Evolutionary conservation across 148 eudicot genomes (phyloP).

Genomic region (Linanthus parryae): DNA sequence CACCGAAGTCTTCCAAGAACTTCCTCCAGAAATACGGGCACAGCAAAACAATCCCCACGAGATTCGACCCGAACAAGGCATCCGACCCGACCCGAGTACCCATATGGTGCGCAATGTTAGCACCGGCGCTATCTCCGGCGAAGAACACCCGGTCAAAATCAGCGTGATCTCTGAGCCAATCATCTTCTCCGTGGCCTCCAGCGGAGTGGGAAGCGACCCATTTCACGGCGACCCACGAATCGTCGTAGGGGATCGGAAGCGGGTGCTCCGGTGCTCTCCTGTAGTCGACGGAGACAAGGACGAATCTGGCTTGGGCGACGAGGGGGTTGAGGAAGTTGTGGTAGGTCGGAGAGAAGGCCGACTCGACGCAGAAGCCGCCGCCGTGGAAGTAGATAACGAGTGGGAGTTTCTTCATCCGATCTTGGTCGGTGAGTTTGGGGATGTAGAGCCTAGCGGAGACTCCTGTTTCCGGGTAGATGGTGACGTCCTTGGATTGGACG

Average conservation of each 20-base stretch:
- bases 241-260: conserved; percentile 26
- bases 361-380: conserved; percentile 23
- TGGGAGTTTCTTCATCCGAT: conserved; percentile 19
- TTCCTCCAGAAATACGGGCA: conserved; percentile 2
- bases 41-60: conserved; percentile 6
- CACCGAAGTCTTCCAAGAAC: too few species aligned
- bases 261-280: conserved; percentile 34
- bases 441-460: conserved; percentile 33
- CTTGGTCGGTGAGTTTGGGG: conserved; percentile 16
- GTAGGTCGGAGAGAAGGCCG: conserved; percentile 11
- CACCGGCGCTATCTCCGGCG: conserved; percentile 37
- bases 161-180: conserved; percentile 24
- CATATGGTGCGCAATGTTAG: conserved; percentile 28
- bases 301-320: conserved; percentile 14
- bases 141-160: conserved; percentile 24
- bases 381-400: conserved; percentile 31
- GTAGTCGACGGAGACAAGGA: conserved; percentile 28
- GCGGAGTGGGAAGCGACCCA: conserved; percentile 26
- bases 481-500: conserved; percentile 27
- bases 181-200: conserved; percentile 19
- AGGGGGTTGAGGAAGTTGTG: conserved; percentile 22
- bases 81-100: conserved; percentile 15
- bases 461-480: conserved; percentile 8
- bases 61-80: background rate
- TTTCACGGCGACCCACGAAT: conserved; percentile 29